Evolutionary conservation across 805 yeast genomes (phyloP).

Genomic region (Pichia occidentalis): DNA sequence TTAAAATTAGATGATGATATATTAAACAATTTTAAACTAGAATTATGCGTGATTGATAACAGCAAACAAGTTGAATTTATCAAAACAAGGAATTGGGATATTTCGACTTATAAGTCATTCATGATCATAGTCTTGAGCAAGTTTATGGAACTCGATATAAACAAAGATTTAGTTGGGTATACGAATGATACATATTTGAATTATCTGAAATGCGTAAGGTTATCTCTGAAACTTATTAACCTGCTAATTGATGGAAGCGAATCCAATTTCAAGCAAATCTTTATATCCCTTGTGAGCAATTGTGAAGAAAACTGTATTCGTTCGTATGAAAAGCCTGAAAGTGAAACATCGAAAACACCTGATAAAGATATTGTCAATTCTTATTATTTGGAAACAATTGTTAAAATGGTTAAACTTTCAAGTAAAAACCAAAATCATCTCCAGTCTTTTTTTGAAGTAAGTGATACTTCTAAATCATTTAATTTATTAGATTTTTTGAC

Average conservation of each 20-base stretch:
- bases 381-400: conserved; percentile 21
- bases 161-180: conserved; percentile 16
- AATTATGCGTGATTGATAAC: conserved; percentile 51
- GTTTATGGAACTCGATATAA: conserved; percentile 33
- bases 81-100: conserved; percentile 40
- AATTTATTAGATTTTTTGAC: conserved; percentile 23
- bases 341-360: background rate
- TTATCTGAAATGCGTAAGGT: conserved; percentile 34
- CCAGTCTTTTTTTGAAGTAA: conserved; percentile 5
- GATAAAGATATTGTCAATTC: conserved; percentile 9
- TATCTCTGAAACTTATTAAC: conserved; percentile 40
- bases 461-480: conserved; percentile 7
- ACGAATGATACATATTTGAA: conserved; percentile 21
- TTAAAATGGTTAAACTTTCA: conserved; percentile 22
- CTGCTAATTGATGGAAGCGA: conserved; percentile 54
- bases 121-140: conserved; percentile 39
- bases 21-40: conserved; percentile 46
- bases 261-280: conserved; percentile 36
- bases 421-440: conserved; percentile 16
- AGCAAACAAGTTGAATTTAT: conserved; percentile 36
- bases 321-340: too few species aligned
- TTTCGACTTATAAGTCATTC: conserved; percentile 57
- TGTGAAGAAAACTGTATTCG: conserved; percentile 9
- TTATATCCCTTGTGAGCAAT: conserved; percentile 13
- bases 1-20: conserved; percentile 41